Base-by-base conservation (phyloP, 208 protist species). In the Jaenimonas drosophilae region DNA sequence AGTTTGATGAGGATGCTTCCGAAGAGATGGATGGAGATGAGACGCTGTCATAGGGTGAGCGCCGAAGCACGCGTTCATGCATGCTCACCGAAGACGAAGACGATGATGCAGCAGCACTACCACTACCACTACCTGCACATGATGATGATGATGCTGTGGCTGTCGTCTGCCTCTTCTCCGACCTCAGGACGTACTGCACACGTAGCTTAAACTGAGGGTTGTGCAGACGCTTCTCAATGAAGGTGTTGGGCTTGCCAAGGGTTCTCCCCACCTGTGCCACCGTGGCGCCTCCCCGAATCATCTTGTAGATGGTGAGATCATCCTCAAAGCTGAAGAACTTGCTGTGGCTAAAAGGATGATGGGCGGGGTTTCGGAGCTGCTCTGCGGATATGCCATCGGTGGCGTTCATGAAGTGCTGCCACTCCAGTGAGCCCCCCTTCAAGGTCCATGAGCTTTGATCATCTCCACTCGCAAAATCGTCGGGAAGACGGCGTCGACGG, bases 341-440 rank as follows among this genome's bases (percentile, higher is more conserved):
- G 59, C 74, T 89, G 70, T 88, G 76, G 39, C 74, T 89, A 36
- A 88, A 87, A 0, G 84, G 84, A 72, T 93, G 84, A 55, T 93
- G 89, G 3, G 74, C 80, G 23, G 84, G 79, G 47, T 93, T 88
- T 24, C 56, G 56, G 61, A 89, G 45, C 51, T 89, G 79, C 47
- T 67, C 54, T 28, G 70, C 70, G 0, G 71, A 70, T 5, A 89
- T 24, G n/a, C 38, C 34, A 23, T 76, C 60, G 2, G 60, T 49
- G 47, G 51, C 67, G 61, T 63, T 64, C 47, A 88, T 69, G 52
- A 86, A 64, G 0, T 64, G 41, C 23, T 76, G 49, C 80, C 84
- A 93, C 49, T 93, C 84, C 25, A 89, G 53, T 21, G 68, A 64
- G 40, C 65, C 77, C n/a, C n/a, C n/a, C 49, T 80, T 77, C 84